Percentiles rank a stretch among this genome's conserved stretches.
Evolutionary conservation across 352 stramenopile species (phyloP).

Genomic region (Globisporangium sylvaticum): DNA sequence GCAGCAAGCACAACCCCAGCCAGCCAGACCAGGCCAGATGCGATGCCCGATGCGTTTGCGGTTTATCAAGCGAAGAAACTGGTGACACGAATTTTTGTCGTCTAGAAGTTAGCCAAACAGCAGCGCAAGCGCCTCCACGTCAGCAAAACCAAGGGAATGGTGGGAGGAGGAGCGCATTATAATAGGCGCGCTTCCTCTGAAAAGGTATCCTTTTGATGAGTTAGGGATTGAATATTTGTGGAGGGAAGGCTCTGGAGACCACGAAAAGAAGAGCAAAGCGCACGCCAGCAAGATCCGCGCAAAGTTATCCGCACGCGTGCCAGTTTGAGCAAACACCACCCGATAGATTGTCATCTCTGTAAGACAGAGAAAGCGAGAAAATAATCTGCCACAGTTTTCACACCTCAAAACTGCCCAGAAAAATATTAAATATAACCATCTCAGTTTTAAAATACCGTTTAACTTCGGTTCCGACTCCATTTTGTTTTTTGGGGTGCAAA

Average conservation of each 20-base stretch:
- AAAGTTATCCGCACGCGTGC: neutral
- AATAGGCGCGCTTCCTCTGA: neutral
- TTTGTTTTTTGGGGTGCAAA: neutral
- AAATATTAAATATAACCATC: neutral
- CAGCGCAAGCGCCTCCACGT: conserved; percentile 1
- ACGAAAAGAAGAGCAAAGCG: neutral
- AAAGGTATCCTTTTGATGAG: neutral
- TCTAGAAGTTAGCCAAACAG: neutral
- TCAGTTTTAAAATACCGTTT: neutral
- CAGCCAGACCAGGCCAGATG: neutral
- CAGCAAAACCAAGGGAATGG: neutral
- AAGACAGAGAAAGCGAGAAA: neutral
- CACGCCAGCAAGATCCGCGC: conserved; percentile 5
- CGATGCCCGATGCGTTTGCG: neutral
- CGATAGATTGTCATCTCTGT: neutral
- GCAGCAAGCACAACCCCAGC: too few species aligned
- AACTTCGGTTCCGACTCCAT: neutral
- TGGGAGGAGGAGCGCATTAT: neutral
- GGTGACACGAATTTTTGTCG: neutral
- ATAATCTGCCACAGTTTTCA: neutral
- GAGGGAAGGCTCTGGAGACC: neutral
- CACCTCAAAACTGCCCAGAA: too few species aligned
- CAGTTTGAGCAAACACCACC: neutral
- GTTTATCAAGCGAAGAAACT: neutral
- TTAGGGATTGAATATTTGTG: neutral